These are phyloP conservation scores for Zopfochytrium polystomum DNA, from an alignment of 371 early-diverging fungal genomes.

Conservation along the genomic window DNA sequence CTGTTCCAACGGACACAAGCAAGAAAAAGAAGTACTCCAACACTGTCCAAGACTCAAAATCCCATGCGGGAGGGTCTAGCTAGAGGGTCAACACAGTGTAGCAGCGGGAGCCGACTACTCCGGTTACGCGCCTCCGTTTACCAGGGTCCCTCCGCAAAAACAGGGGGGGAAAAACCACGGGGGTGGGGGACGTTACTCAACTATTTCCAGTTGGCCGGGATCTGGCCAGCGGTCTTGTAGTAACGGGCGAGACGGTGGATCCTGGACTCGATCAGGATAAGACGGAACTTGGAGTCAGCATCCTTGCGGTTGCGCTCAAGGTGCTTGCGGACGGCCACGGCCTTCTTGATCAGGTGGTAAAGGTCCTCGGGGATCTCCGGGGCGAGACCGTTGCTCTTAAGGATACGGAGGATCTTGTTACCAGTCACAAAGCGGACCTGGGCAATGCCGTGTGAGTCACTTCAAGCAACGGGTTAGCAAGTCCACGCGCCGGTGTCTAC, in stretches of 20 bases:
- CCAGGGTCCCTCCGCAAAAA: background rate
- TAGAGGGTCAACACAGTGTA: too few relatives aligned
- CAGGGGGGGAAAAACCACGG: background rate
- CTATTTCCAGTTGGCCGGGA: constrained; percentile 99
- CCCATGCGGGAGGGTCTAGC: too few relatives aligned
- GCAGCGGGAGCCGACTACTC: background rate
- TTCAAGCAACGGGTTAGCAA: constrained; percentile 1
- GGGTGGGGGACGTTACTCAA: constrained; percentile 45
- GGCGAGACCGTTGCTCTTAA: constrained; percentile 88
- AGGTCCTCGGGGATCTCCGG: constrained; percentile 99
- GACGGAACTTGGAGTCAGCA: constrained; percentile 98
- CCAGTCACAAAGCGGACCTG: constrained; percentile 95
- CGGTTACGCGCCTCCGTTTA: background rate
- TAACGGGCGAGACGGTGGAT: constrained; percentile 99
- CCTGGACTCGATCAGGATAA: constrained; percentile 98
- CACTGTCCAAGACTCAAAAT: background rate
- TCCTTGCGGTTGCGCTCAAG: constrained; percentile 99
- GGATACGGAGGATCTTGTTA: constrained; percentile 93
- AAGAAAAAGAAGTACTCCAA: background rate
- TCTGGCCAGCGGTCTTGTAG: constrained; percentile 97
- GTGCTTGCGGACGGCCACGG: constrained; percentile 98
- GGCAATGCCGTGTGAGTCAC: constrained; percentile 98
- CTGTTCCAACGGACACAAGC: background rate
- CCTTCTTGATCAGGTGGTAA: constrained; percentile 99
- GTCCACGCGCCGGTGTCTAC: too few relatives aligned